phyloP scores from a whole-genome alignment of 2,329 filamentous ascomycete genomes.

The Xylaria sp. region DNA sequence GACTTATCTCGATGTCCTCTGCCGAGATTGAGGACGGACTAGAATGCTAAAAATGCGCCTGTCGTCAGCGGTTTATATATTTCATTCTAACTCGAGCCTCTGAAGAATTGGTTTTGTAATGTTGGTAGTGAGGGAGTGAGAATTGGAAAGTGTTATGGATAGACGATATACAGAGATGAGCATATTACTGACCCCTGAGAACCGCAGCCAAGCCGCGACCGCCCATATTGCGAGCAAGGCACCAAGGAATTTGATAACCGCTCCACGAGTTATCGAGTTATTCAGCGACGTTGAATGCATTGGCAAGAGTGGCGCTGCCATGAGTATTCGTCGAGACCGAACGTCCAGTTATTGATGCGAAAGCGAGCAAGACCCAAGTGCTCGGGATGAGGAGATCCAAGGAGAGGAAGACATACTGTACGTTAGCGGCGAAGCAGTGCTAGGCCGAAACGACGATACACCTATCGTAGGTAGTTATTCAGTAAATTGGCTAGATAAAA shows the following conservation, averaged over 20 bases:
- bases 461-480: neutral
- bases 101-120: neutral
- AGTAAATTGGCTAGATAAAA: neutral
- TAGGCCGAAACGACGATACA: no score
- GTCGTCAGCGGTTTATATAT: neutral
- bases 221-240: conserved; percentile 32
- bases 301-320: conserved; percentile 10
- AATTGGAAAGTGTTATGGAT: neutral
- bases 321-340: neutral
- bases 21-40: neutral
- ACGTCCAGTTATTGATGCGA: neutral
- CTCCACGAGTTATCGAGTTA: conserved; percentile 5
- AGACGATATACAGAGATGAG: neutral
- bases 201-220: conserved; percentile 15
- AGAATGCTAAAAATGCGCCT: neutral
- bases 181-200: conserved; percentile 19
- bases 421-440: neutral
- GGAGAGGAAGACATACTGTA: neutral
- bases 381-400: neutral
- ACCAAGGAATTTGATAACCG: conserved; percentile 21
- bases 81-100: neutral
- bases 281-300: conserved; percentile 9
- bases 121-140: neutral
- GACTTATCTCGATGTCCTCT: neutral
- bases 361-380: neutral